Conservation (phyloP, 768 basidiomycete species). For the Hebeloma cylindrosporum region DNA sequence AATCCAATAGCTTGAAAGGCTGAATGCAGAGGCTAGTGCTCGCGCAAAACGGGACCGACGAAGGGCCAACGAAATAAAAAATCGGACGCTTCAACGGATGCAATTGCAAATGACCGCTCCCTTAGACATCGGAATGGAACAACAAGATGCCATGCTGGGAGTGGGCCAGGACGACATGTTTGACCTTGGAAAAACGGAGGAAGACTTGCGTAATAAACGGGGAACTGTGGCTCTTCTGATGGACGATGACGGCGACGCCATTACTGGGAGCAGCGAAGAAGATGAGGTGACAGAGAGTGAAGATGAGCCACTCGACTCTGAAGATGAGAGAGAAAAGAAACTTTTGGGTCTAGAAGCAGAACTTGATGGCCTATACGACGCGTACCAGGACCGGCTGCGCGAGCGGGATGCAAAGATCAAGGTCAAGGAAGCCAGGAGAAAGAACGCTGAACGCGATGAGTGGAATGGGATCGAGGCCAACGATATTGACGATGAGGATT, state of each 20-base stretch:
- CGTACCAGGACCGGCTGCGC: slow-evolving; percentile 75
- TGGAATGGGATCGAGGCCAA: slow-evolving; percentile 72
- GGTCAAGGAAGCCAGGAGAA: slow-evolving; percentile 73
- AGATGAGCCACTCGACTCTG: slow-evolving; percentile 48
- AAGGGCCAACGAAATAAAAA: slow-evolving; percentile 84
- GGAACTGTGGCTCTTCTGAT: slow-evolving; percentile 36
- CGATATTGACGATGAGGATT: slow-evolving; percentile 39
- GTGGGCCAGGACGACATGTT: slow-evolving; percentile 86
- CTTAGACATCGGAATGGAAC: slow-evolving; percentile 91
- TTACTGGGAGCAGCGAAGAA: slow-evolving; percentile 37
- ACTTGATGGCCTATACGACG: slow-evolving; percentile 85
- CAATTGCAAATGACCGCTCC: slow-evolving; percentile 98
- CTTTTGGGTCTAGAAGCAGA: slow-evolving; percentile 73
- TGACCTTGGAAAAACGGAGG: slow-evolving; percentile 69
- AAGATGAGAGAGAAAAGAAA: slow-evolving; percentile 69
- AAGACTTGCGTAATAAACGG: slow-evolving; percentile 31
- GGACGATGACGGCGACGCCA: slow-evolving; percentile 43
- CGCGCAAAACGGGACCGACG: slow-evolving; percentile 79
- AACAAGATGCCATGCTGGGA: slow-evolving; percentile 70
- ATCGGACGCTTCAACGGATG: slow-evolving; percentile 88
- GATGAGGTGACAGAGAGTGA: slow-evolving; percentile 38
- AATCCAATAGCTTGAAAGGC: slow-evolving; percentile 67
- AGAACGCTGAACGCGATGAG: slow-evolving; percentile 72
- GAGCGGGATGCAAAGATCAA: slow-evolving; percentile 88
- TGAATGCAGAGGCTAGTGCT: slow-evolving; percentile 74